A percentile compares a stretch with the other conserved stretches of the same genome.
phyloP scores from a whole-genome alignment of 1,284 basidiomycete genomes.

The Sporisorium sorghi region DNA sequence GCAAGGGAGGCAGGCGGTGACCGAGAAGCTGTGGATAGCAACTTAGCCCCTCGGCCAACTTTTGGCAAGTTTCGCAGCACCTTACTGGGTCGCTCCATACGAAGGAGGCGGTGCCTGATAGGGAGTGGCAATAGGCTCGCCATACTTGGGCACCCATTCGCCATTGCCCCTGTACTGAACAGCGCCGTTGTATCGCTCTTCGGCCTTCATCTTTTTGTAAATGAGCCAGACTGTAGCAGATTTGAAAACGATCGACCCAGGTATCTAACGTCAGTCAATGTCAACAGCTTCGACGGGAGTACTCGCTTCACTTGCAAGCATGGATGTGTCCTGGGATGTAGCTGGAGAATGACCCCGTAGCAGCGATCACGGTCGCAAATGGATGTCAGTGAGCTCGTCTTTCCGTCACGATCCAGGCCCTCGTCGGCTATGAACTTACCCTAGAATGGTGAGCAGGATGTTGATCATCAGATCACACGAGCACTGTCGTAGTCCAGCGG shows the following conservation, averaged over 20 bases:
- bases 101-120: conserved; percentile 33
- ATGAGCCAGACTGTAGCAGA: conserved; percentile 44
- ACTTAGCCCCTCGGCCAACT: too few relatives aligned
- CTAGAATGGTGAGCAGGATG: conserved; percentile 78
- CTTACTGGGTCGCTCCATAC: conserved; percentile 38
- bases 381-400: not conserved
- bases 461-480: conserved; percentile 80
- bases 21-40: too few relatives aligned
- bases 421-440: conserved; percentile 24
- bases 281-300: not conserved
- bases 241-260: not conserved
- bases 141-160: conserved; percentile 46
- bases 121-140: conserved; percentile 27
- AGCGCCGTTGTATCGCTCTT: conserved; percentile 49
- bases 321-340: conserved; percentile 47
- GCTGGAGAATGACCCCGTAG: conserved; percentile 1
- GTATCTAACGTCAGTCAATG: not conserved
- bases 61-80: not conserved
- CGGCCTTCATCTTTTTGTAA: conserved; percentile 59
- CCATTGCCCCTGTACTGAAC: conserved; percentile 55
- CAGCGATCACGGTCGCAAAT: not conserved
- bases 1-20: not conserved
- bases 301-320: conserved; percentile 47
- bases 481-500: conserved; percentile 31
- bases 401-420: not conserved